Base-by-base conservation (phyloP, 805 yeast species). In the Ascoidea tarda region DNA sequence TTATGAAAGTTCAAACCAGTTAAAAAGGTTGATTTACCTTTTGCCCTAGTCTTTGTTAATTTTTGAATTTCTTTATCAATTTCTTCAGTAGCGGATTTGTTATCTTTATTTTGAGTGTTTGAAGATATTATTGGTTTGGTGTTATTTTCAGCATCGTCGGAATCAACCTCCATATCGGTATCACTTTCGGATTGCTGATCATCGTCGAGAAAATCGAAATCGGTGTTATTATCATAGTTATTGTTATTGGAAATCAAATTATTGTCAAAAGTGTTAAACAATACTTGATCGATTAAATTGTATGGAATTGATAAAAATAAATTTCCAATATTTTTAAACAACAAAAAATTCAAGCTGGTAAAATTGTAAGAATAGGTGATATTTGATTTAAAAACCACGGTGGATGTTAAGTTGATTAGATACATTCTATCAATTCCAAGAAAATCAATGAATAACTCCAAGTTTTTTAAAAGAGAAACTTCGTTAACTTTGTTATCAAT, bases 121-220 rank as follows among this genome's bases (percentile, higher is more conserved):
- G 44, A 31, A 10, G 32, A 33, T 14, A 47, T 16, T 45, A n/a
- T 42, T 12, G 28, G n/a, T 14, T 28, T 46, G 6, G 12, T 38
- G 16, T 48, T 49, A 42, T 33, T 49, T 10, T 49, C 51, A 5
- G 48, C 53, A 10, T 14, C 10, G 10, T 50, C 52, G n/a, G 10
- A 12, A 28, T 33, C 47, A 5, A 32, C 49, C 46, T 51, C 56
- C 5, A 48, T 50, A 8, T 50, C 54, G 32, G 21, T 47, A 10
- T 50, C 53, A 4, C 12, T 46, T 12, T 55, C 52, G 14, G 45
- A 32, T n/a, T 52, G 52, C 28, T 21, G 28, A 21, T 21, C 28
- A 21, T 21, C 14, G 4, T 38, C 44, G 14, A 10, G 14, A 38
- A 38, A 38, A 8, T 38, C 44, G 4, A 14, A 10, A 38, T 38